Conservation (phyloP, 768 basidiomycete genomes). For the Panaeolus cyanescens region DNA sequence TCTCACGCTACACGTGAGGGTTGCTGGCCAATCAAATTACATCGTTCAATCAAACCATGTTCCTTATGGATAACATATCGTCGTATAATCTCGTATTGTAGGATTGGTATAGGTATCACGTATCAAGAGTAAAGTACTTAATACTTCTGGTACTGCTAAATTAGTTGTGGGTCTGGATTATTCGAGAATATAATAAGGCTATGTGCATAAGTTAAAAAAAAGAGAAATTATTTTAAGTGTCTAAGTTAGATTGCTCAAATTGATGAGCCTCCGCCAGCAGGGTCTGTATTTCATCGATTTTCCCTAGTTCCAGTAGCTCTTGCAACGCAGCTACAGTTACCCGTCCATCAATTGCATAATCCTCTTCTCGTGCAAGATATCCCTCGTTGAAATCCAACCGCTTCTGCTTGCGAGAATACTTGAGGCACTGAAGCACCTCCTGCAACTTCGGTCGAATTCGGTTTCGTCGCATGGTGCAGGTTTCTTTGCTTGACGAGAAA, state of each 20-base stretch:
- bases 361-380: conserved; percentile 4
- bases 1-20: too few relatives aligned
- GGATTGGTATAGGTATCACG: too few relatives aligned
- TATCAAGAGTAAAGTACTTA: too few relatives aligned
- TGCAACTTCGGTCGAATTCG: background rate
- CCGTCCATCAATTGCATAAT: conserved; percentile 7
- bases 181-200: too few relatives aligned
- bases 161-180: too few relatives aligned
- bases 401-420: conserved; percentile 4
- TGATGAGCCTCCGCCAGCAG: too few relatives aligned
- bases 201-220: too few relatives aligned
- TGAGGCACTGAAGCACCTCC: conserved; percentile 2
- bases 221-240: background rate
- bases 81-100: too few relatives aligned
- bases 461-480: background rate
- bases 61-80: too few relatives aligned
- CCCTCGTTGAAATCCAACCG: conserved; percentile 4
- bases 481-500: too few relatives aligned
- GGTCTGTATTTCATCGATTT: too few relatives aligned
- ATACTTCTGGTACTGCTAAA: too few relatives aligned
- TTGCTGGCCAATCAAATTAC: conserved; percentile 4
- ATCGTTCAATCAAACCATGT: background rate
- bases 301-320: conserved; percentile 3
- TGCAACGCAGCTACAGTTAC: conserved; percentile 2
- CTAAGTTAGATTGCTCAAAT: conserved; percentile 3